phyloP scores from a whole-genome alignment of 192 early-diverging fungal genomes.

The Entrophospora sp. region DNA sequence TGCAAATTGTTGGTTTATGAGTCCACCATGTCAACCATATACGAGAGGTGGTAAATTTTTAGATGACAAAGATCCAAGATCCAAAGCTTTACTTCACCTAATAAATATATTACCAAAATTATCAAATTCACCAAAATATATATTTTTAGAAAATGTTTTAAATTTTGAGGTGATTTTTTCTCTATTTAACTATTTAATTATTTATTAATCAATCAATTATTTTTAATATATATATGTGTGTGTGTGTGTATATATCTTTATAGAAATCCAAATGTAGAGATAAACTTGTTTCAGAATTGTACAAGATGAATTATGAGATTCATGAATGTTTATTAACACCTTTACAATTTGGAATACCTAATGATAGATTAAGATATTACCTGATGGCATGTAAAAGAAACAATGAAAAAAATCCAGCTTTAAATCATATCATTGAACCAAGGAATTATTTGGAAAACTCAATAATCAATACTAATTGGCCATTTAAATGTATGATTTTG shows the following conservation, averaged over 20 bases:
- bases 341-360: conserved; percentile 66
- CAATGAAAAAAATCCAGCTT: background rate
- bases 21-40: conserved; percentile 87
- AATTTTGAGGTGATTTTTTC: conserved; percentile 55
- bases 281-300: conserved; percentile 44
- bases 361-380: conserved; percentile 69
- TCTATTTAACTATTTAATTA: background rate
- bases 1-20: conserved; percentile 80
- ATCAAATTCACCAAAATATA: conserved; percentile 38
- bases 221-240: too few relatives aligned
- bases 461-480: conserved; percentile 36
- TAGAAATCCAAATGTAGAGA: conserved; percentile 54
- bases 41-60: conserved; percentile 69
- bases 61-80: conserved; percentile 63
- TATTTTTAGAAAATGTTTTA: conserved; percentile 75
- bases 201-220: background rate
- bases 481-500: conserved; percentile 21
- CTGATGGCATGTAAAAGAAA: conserved; percentile 39
- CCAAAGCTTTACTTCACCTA: conserved; percentile 64
- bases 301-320: conserved; percentile 48
- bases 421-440: background rate
- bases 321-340: conserved; percentile 67
- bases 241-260: background rate
- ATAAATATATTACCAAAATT: conserved; percentile 53
- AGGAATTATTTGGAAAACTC: conserved; percentile 14